Evolutionary conservation across 1,139 yeast species (phyloP).

Genomic region (Nakaseomyces bracarensis): DNA sequence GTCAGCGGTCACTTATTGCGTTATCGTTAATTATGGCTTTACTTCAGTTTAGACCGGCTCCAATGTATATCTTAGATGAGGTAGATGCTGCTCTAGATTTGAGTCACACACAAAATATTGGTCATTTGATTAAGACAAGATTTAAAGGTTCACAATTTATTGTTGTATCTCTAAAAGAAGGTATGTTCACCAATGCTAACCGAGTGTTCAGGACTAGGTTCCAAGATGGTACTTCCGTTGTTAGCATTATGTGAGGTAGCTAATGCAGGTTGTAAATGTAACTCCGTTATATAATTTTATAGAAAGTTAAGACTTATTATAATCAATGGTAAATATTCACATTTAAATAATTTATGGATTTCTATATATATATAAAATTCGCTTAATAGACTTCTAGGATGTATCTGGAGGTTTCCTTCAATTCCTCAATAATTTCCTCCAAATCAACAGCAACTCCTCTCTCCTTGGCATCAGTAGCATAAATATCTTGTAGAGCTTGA

Average conservation of each 20-base stretch:
- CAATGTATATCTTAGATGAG: slow-evolving; percentile 94
- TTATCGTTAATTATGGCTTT: slow-evolving; percentile 83
- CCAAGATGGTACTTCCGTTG: slow-evolving; percentile 95
- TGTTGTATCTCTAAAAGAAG: slow-evolving; percentile 93
- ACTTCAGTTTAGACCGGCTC: slow-evolving; percentile 92
- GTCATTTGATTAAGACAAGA: slow-evolving; percentile 88
- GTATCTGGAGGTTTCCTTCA: slow-evolving; percentile 89
- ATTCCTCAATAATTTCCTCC: slow-evolving; percentile 75
- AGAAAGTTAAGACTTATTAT: too few relatives aligned
- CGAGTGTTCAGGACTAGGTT: slow-evolving; percentile 87
- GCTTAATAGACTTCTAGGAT: slow-evolving; percentile 81
- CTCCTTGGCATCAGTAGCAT: slow-evolving; percentile 59
- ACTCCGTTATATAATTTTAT: too few relatives aligned
- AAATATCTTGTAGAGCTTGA: slow-evolving; percentile 77
- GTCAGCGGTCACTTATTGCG: slow-evolving; percentile 91
- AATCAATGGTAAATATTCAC: too few relatives aligned
- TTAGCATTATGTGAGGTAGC: slow-evolving; percentile 43
- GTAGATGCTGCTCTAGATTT: slow-evolving; percentile 97
- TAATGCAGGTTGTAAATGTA: too few relatives aligned
- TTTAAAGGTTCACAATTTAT: slow-evolving; percentile 95
- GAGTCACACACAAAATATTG: slow-evolving; percentile 95
- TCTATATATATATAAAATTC: not conserved
- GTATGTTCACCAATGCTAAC: slow-evolving; percentile 96
- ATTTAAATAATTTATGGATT: not conserved
- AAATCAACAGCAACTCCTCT: slow-evolving; percentile 64